Conservation (phyloP, 768 basidiomycete species). For the Trichaptum fuscoviolaceum region DNA sequence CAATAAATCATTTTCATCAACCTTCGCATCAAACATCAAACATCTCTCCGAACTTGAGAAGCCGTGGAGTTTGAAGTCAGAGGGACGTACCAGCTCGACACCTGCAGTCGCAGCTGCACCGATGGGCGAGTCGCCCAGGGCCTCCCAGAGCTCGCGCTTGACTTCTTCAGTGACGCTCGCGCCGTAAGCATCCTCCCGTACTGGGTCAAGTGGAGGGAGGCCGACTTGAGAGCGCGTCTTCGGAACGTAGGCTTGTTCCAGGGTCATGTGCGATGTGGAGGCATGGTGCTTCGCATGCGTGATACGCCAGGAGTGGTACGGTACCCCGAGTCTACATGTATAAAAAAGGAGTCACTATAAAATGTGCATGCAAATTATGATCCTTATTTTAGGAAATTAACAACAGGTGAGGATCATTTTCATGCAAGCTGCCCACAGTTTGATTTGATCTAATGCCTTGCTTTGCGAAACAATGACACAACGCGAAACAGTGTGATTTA, state of each 20-base stretch:
- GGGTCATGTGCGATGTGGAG: constrained; percentile 85
- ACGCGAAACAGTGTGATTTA: background rate
- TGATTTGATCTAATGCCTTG: background rate
- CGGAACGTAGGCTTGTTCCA: constrained; percentile 96
- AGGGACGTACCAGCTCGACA: constrained; percentile 51
- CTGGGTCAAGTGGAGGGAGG: constrained; percentile 59
- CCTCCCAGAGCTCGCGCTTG: constrained; percentile 73
- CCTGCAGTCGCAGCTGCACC: constrained; percentile 50
- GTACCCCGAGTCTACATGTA: constrained; percentile 74
- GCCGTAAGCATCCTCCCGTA: constrained; percentile 61
- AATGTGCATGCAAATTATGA: too few species aligned
- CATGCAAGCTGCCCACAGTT: background rate
- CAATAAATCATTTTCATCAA: background rate
- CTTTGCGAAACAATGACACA: background rate
- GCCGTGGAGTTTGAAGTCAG: background rate
- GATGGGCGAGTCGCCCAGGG: constrained; percentile 88
- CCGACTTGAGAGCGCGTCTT: constrained; percentile 73
- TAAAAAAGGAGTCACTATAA: background rate
- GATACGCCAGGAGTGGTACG: constrained; percentile 96
- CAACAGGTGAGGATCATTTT: background rate
- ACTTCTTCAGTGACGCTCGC: constrained; percentile 61
- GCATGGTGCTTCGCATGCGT: constrained; percentile 95
- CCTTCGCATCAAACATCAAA: background rate
- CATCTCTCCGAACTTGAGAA: background rate
- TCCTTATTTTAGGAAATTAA: too few species aligned